These are phyloP conservation scores for Schizosaccharomyces osmophilus DNA, from an alignment of 805 yeast genomes.

Conservation along the genomic window DNA sequence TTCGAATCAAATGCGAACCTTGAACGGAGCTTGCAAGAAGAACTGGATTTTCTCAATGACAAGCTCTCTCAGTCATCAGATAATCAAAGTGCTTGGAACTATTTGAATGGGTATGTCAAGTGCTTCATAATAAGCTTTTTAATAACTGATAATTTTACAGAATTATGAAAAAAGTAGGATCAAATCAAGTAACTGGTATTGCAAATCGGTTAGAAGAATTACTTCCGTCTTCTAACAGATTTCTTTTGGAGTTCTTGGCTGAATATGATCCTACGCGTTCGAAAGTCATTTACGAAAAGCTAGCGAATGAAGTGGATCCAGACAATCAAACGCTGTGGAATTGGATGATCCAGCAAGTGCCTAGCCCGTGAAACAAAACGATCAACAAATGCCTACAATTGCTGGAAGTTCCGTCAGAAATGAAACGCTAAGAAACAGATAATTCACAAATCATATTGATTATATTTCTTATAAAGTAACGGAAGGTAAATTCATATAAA, in stretches of 20 bases:
- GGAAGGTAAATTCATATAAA: too few relatives aligned
- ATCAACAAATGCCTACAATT: too few relatives aligned
- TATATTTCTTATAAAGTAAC: too few relatives aligned
- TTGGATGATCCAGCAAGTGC: not conserved
- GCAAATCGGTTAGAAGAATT: not conserved
- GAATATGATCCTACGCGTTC: not conserved
- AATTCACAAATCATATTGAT: too few relatives aligned
- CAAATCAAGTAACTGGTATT: not conserved
- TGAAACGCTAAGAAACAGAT: too few relatives aligned
- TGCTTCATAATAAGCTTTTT: not conserved
- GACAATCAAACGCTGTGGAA: not conserved
- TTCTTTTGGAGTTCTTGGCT: not conserved
- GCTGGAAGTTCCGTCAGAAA: too few relatives aligned
- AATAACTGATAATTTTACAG: not conserved
- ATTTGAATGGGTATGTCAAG: conserved; percentile 27
- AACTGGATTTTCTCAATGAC: conserved; percentile 15
- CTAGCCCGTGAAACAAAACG: too few relatives aligned
- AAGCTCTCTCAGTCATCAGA: conserved; percentile 41
- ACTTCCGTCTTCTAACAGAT: not conserved
- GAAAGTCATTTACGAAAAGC: not conserved
- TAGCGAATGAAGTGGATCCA: not conserved
- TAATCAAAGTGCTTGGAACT: conserved; percentile 72
- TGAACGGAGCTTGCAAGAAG: not conserved
- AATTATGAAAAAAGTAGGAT: not conserved
- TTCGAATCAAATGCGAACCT: conserved; percentile 2